phyloP scores from a whole-genome alignment of 345 rosid genomes.

The Eucalyptus globulus region DNA sequence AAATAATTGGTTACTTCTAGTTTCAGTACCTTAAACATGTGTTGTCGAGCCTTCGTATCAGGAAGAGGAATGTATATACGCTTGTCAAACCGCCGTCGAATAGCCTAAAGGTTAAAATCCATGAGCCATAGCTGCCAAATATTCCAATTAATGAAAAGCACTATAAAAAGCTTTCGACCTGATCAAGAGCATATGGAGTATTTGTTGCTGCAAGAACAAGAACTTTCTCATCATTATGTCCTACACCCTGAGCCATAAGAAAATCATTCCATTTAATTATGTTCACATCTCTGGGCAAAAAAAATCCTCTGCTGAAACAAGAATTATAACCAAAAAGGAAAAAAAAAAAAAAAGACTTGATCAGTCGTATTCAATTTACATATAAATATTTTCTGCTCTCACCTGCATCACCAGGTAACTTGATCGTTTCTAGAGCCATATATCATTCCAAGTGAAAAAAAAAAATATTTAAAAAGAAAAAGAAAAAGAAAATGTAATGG shows the following conservation, averaged over 20 bases:
- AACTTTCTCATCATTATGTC: slow-evolving; percentile 81
- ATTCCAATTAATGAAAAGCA: background rate
- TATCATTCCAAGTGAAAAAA: background rate
- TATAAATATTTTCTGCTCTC: background rate
- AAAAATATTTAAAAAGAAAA: background rate
- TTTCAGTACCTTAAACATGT: slow-evolving; percentile 72
- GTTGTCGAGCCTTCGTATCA: slow-evolving; percentile 81
- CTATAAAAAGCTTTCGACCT: slow-evolving; percentile 20
- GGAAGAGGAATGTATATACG: slow-evolving; percentile 96
- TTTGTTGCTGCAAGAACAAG: slow-evolving; percentile 95
- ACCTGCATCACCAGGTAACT: background rate
- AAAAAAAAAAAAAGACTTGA: background rate
- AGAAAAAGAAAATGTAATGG: background rate
- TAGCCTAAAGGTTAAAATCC: slow-evolving; percentile 45
- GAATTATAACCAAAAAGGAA: background rate
- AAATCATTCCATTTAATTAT: background rate
- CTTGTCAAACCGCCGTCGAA: slow-evolving; percentile 91
- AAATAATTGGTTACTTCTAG: background rate
- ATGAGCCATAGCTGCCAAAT: slow-evolving; percentile 4
- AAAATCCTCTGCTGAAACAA: background rate
- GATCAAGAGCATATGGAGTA: slow-evolving; percentile 93
- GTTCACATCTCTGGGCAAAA: background rate
- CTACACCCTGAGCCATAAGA: slow-evolving; percentile 56
- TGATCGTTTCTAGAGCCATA: background rate
- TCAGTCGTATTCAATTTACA: background rate